Evolutionary conservation across 2,329 filamentous ascomycete species (phyloP).

Genomic region (Chrysoporthe puriensis): DNA sequence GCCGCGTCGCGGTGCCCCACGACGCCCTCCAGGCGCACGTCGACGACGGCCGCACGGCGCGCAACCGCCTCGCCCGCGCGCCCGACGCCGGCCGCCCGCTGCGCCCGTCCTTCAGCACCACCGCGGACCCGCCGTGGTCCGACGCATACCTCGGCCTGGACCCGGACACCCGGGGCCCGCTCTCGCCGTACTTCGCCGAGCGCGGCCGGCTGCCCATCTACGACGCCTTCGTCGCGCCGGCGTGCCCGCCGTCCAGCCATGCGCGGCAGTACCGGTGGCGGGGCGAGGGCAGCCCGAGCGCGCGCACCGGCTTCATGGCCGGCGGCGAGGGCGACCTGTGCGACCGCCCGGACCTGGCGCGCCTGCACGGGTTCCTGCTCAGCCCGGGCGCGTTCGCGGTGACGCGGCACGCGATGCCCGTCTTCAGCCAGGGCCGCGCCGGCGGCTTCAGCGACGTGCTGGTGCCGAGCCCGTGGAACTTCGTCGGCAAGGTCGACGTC

Average conservation of each 20-base stretch:
- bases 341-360: conserved; percentile 50
- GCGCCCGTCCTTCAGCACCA: background rate
- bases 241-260: conserved; percentile 52
- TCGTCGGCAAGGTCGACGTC: conserved; percentile 43
- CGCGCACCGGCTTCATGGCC: conserved; percentile 47
- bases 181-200: conserved; percentile 29
- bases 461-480: conserved; percentile 47
- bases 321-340: conserved; percentile 50
- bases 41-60: conserved; percentile 30
- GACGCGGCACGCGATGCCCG: conserved; percentile 52
- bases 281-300: conserved; percentile 37
- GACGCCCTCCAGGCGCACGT: conserved; percentile 45
- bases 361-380: conserved; percentile 56
- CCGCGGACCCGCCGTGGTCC: background rate
- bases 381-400: conserved; percentile 48
- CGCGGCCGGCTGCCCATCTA: conserved; percentile 39
- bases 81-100: background rate
- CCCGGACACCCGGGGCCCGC: background rate
- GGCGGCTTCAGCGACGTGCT: conserved; percentile 59
- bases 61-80: background rate
- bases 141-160: background rate
- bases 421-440: conserved; percentile 60
- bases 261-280: conserved; percentile 46
- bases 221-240: conserved; percentile 41
- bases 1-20: conserved; percentile 50